phyloP scores from a whole-genome alignment of 2,329 filamentous ascomycete species.

The Furcasterigmium sp. region DNA sequence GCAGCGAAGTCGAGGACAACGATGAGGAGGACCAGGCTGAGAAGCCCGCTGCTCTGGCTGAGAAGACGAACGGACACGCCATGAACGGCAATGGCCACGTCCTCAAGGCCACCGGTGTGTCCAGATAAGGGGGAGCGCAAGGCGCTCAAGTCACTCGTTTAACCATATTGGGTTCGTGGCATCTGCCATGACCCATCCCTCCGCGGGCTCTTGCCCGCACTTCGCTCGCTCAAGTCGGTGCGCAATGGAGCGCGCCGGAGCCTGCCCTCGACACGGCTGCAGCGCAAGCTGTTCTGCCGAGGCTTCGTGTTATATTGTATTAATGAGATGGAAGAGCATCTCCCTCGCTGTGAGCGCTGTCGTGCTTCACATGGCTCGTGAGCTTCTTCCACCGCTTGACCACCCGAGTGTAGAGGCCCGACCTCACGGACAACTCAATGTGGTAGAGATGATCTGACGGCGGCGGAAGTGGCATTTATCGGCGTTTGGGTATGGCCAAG shows the following conservation, averaged over 20 bases:
- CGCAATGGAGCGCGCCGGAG: background rate
- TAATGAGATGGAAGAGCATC: too few species aligned
- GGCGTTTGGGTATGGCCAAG: background rate
- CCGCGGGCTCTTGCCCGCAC: background rate
- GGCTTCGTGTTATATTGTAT: too few species aligned
- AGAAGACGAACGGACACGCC: constrained; percentile 8
- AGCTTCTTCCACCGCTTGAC: too few species aligned
- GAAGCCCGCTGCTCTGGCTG: constrained; percentile 3
- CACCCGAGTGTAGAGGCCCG: too few species aligned
- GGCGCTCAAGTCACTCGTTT: background rate
- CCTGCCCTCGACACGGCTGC: too few species aligned
- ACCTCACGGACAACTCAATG: too few species aligned
- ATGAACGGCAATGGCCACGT: background rate
- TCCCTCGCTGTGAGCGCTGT: too few species aligned
- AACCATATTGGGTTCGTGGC: background rate
- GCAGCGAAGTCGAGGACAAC: constrained; percentile 64
- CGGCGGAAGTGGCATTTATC: too few species aligned
- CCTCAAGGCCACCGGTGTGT: background rate
- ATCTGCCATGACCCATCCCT: background rate
- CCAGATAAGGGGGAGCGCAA: background rate
- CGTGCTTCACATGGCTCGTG: too few species aligned
- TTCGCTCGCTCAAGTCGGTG: background rate
- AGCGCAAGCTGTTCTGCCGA: too few species aligned
- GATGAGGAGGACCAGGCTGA: constrained; percentile 32
- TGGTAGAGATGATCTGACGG: too few species aligned